phyloP scores from a whole-genome alignment of 805 yeast genomes.

The Cyberlindnera petersonii region DNA sequence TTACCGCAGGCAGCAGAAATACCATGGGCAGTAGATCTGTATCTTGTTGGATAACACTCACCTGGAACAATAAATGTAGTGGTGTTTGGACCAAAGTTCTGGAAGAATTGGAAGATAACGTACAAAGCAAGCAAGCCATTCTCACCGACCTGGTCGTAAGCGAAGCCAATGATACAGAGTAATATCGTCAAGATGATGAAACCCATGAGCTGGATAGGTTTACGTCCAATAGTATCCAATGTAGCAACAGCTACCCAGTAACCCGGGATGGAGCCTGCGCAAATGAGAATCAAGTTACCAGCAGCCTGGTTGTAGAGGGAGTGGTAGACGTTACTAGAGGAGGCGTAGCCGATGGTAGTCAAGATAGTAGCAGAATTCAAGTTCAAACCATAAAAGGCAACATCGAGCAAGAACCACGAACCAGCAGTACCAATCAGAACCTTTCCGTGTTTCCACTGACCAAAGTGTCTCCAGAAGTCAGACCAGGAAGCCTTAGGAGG shows the following conservation, averaged over 20 bases:
- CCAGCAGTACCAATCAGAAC: conserved; percentile 85
- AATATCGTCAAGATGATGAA: conserved; percentile 66
- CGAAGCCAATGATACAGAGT: conserved; percentile 82
- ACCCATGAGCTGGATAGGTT: conserved; percentile 75
- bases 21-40: conserved; percentile 95
- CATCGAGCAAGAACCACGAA: conserved; percentile 87
- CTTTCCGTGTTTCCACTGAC: conserved; percentile 82
- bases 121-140: conserved; percentile 72
- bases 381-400: conserved; percentile 86
- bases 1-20: conserved; percentile 90
- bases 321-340: conserved; percentile 62
- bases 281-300: conserved; percentile 86
- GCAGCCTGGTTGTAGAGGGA: conserved; percentile 75
- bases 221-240: conserved; percentile 79
- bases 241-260: conserved; percentile 85
- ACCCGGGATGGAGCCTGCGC: conserved; percentile 96
- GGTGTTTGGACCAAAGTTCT: conserved; percentile 90
- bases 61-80: conserved; percentile 91
- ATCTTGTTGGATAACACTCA: conserved; percentile 90
- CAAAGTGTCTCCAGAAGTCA: conserved; percentile 71
- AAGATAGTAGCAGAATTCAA: conserved; percentile 78
- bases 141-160: conserved; percentile 63
- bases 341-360: conserved; percentile 80
- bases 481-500: conserved; percentile 80
- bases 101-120: conserved; percentile 80